These are phyloP conservation scores for Ilyonectria destructans DNA, from an alignment of 2,329 filamentous ascomycete genomes.

Conservation along the genomic window DNA sequence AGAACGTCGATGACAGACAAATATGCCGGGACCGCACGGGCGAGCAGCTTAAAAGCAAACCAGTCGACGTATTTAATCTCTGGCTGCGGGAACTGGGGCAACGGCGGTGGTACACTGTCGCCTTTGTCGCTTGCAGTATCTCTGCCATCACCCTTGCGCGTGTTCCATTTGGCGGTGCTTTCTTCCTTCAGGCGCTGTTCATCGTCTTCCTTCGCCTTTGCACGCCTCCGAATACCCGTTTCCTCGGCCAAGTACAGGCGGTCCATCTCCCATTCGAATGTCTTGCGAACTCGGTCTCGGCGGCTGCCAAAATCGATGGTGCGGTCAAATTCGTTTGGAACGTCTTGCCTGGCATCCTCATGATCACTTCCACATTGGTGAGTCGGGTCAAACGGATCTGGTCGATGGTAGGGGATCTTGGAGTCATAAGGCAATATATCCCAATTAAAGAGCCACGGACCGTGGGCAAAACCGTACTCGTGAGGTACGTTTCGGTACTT, in stretches of 20 bases:
- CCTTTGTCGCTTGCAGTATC: background rate
- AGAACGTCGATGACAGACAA: background rate
- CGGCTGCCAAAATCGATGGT: conserved; percentile 20
- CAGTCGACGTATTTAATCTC: background rate
- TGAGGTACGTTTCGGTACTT: too few relatives aligned
- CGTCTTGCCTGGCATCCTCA: background rate
- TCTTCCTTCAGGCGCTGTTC: background rate
- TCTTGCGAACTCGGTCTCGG: conserved; percentile 27
- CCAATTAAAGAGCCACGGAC: background rate
- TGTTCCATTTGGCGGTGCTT: background rate
- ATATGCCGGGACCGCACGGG: background rate
- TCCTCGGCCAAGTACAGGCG: conserved; percentile 23
- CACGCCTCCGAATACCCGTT: background rate
- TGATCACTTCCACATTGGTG: background rate
- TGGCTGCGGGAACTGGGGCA: background rate
- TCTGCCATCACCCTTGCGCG: background rate
- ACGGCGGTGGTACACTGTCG: background rate
- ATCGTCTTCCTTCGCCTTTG: background rate
- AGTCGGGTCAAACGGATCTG: background rate
- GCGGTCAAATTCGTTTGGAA: background rate
- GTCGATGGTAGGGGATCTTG: background rate
- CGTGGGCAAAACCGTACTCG: background rate
- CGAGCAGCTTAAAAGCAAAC: background rate
- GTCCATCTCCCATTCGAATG: conserved; percentile 37
- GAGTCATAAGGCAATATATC: background rate